Percentiles rank a stretch among this genome's conserved stretches.
These are phyloP conservation scores for Chimonanthus praecox DNA, from an alignment of 164 flowering plant species.

Conservation along the genomic window DNA sequence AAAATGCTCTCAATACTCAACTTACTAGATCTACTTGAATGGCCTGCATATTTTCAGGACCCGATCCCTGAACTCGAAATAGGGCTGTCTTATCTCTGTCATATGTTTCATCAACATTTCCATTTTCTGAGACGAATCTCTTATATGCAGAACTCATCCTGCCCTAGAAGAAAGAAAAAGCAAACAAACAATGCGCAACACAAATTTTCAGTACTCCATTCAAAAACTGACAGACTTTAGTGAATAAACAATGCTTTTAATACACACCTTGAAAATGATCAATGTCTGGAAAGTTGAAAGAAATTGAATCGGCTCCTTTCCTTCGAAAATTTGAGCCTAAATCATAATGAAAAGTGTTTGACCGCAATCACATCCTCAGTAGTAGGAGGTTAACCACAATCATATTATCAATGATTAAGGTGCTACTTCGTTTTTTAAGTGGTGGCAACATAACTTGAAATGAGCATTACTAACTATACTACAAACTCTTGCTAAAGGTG, in stretches of 20 bases:
- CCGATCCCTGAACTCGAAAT: conserved; percentile 57
- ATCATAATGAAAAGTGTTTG: conserved; percentile 8
- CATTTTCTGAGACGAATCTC: conserved; percentile 34
- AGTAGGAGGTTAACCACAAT: background rate
- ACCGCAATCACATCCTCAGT: background rate
- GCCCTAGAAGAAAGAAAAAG: conserved; percentile 31
- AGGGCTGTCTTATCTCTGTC: conserved; percentile 38
- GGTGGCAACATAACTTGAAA: too few species aligned
- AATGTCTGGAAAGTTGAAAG: conserved; percentile 46
- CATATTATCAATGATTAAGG: too few species aligned
- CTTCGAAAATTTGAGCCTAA: conserved; percentile 61
- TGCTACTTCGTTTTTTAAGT: too few species aligned
- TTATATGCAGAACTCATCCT: conserved; percentile 42
- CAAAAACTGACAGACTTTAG: background rate
- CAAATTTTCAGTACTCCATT: background rate
- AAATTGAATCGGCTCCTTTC: conserved; percentile 57
- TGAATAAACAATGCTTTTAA: background rate
- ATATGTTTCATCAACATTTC: conserved; percentile 38
- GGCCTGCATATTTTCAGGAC: conserved; percentile 56
- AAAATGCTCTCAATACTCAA: conserved; percentile 5
- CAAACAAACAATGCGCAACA: background rate
- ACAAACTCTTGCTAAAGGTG: background rate
- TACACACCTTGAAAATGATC: conserved; percentile 58
- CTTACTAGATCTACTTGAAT: conserved; percentile 65
- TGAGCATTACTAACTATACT: too few species aligned